Base-by-base conservation (phyloP, 1,284 basidiomycete genomes). In the Coniophora puteana region DNA sequence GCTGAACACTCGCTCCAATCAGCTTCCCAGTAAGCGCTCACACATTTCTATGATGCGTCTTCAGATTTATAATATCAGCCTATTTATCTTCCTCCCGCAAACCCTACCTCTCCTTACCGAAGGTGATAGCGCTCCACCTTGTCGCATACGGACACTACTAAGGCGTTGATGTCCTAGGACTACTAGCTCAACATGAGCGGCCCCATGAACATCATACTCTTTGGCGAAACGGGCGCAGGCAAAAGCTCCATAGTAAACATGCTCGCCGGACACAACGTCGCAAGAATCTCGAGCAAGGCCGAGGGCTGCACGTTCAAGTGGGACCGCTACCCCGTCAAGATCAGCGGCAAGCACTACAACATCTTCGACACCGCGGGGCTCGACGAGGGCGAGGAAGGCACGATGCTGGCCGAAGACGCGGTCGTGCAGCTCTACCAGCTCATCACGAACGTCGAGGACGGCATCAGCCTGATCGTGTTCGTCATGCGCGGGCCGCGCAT, bases 201-300 rank as follows among this genome's bases (percentile, higher is more conserved):
- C 26, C 14, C 43, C 33, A 56, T 54, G 16, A 59, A 59, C 34
- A 27, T 59, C 8, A 50, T 59, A n/a, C 31, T 58, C 29, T 59
- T 59, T 16, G 61, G 57, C 5, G 61, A 62, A 23, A 63, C 58
- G n/a, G 61, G 57, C 13, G 57, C 58, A 3, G 57, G 57, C 12
- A 62, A 59, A 46, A 63, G 61, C 30, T 57, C 57, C 11, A 31
- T 63, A 0, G 46, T 59, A 22, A 63, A 59, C 40, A 55, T 63
- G 53, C 46, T 59, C 13, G 49, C 54, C 18, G 55, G 55, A 24
- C 14, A 21, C 21, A 44, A 55, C 22, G 47, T 36, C 3, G 61
- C 57, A 2, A 28, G 41, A 25, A 59, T 58, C 8, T 63, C 61
- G 4, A 40, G 35, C 27, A 53, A 56, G 17, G 61, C 40, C n/a